These are phyloP conservation scores for Arabidopsis suecica DNA, from an alignment of 345 rosid species.

Conservation along the genomic window DNA sequence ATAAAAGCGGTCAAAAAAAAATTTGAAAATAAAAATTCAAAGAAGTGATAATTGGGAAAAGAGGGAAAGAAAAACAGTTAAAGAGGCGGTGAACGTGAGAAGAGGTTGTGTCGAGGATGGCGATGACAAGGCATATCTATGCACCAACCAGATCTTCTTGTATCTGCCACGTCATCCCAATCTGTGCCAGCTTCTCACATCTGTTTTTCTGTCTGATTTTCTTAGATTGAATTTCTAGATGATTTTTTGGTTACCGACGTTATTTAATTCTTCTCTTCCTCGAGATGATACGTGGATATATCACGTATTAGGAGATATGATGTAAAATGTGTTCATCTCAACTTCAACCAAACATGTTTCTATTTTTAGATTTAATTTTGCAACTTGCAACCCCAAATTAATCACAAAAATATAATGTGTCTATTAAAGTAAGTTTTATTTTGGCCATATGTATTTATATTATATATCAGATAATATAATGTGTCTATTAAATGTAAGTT, in stretches of 20 bases:
- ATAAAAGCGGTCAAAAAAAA: not conserved
- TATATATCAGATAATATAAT: too few relatives aligned
- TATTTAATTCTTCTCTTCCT: constrained; percentile 8
- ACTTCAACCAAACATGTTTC: too few relatives aligned
- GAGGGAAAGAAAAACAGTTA: constrained; percentile 35
- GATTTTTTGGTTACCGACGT: constrained; percentile 35
- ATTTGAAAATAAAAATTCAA: not conserved
- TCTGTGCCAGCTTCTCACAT: constrained; percentile 17
- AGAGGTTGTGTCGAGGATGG: not conserved
- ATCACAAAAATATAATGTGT: too few relatives aligned
- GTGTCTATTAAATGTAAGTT: too few relatives aligned
- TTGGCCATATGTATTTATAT: too few relatives aligned
- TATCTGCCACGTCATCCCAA: constrained; percentile 37
- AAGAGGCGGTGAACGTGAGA: constrained; percentile 18
- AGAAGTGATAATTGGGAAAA: not conserved
- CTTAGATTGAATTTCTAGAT: constrained; percentile 33
- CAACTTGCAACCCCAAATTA: too few relatives aligned
- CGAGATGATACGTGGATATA: constrained; percentile 22
- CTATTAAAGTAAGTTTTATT: too few relatives aligned
- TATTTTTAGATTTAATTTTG: too few relatives aligned
- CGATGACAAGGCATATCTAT: constrained; percentile 40
- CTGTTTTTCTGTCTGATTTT: not conserved
- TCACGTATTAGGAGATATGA: too few relatives aligned
- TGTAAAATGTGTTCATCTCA: too few relatives aligned
- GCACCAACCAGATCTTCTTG: constrained; percentile 42